phyloP scores from a whole-genome alignment of 345 rosid species.

The Odontarrhena argentea region DNA sequence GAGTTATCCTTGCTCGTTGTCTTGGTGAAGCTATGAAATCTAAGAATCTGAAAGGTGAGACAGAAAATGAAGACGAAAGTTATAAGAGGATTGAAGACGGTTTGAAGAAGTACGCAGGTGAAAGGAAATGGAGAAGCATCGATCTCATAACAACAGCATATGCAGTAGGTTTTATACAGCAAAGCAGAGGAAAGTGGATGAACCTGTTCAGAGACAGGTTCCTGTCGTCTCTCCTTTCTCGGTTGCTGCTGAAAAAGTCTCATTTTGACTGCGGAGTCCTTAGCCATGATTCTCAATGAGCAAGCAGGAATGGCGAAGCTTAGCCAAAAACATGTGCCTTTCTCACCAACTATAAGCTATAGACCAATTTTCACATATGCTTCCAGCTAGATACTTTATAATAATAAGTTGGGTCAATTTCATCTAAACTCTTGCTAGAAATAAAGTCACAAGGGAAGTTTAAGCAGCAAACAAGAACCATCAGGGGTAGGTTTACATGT shows the following conservation, averaged over 20 bases:
- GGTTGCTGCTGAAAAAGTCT: slow-evolving; percentile 42
- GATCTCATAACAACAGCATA: slow-evolving; percentile 53
- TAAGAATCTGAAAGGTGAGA: slow-evolving; percentile 16
- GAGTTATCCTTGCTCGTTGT: slow-evolving; percentile 66
- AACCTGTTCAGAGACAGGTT: slow-evolving; percentile 50
- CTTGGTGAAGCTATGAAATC: slow-evolving; percentile 49
- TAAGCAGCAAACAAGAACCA: neutral
- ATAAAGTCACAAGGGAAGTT: slow-evolving; percentile 4
- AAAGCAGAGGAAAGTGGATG: slow-evolving; percentile 44
- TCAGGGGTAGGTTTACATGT: neutral
- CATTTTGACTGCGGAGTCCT: slow-evolving; percentile 58
- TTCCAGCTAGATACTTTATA: neutral
- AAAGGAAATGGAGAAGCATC: slow-evolving; percentile 74
- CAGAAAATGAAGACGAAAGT: slow-evolving; percentile 35
- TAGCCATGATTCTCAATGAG: slow-evolving; percentile 12
- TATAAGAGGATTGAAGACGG: slow-evolving; percentile 47
- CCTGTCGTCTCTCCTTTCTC: slow-evolving; percentile 39
- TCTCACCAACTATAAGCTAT: slow-evolving; percentile 3
- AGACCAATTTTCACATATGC: slow-evolving; percentile 21
- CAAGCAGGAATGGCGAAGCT: slow-evolving; percentile 10
- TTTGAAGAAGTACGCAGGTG: slow-evolving; percentile 48
- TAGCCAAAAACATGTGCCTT: slow-evolving; percentile 7
- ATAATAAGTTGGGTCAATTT: neutral
- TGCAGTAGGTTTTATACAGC: slow-evolving; percentile 56
- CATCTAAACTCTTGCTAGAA: neutral